A percentile compares a stretch with the other conserved stretches of the same genome.
phyloP scores from a whole-genome alignment of 2,329 filamentous ascomycete genomes.

The Furcasterigmium sp. region DNA sequence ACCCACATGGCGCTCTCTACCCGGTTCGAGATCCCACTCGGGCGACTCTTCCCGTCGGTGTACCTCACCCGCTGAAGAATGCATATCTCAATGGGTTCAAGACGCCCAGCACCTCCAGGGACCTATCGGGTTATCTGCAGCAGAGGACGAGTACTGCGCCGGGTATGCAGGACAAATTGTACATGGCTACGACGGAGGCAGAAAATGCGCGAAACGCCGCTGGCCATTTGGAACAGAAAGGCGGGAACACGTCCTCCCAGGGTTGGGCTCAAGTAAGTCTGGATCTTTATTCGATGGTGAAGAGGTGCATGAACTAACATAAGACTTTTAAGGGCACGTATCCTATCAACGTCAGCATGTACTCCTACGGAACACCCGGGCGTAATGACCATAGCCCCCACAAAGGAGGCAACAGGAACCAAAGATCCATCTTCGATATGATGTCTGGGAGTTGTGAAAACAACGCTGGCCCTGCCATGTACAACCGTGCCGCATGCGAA shows the following conservation, averaged over 20 bases:
- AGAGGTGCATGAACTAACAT: too few relatives aligned
- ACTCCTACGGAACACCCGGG: neutral
- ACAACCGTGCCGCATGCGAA: neutral
- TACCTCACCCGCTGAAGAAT: slow-evolving; percentile 36
- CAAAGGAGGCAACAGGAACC: neutral
- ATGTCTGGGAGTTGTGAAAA: slow-evolving; percentile 2
- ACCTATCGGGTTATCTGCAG: too few relatives aligned
- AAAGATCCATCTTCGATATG: neutral
- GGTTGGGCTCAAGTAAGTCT: neutral
- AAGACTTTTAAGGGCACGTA: neutral
- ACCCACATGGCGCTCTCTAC: slow-evolving; percentile 41
- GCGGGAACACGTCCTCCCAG: neutral
- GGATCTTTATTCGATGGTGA: too few relatives aligned
- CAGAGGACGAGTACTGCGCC: too few relatives aligned
- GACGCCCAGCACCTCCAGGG: slow-evolving; percentile 11
- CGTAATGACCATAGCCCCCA: neutral
- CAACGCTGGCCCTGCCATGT: slow-evolving; percentile 9
- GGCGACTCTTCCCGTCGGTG: slow-evolving; percentile 32
- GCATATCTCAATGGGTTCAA: slow-evolving; percentile 36
- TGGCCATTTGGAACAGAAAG: too few relatives aligned
- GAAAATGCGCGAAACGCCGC: too few relatives aligned
- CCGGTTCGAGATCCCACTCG: slow-evolving; percentile 28
- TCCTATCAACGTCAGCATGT: slow-evolving; percentile 3
- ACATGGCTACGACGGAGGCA: too few relatives aligned
- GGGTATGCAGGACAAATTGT: too few relatives aligned